Percentiles rank a stretch among this genome's conserved stretches.
Conservation (phyloP, 495 filamentous ascomycete genomes). For the Aspergillus nanangensis region DNA sequence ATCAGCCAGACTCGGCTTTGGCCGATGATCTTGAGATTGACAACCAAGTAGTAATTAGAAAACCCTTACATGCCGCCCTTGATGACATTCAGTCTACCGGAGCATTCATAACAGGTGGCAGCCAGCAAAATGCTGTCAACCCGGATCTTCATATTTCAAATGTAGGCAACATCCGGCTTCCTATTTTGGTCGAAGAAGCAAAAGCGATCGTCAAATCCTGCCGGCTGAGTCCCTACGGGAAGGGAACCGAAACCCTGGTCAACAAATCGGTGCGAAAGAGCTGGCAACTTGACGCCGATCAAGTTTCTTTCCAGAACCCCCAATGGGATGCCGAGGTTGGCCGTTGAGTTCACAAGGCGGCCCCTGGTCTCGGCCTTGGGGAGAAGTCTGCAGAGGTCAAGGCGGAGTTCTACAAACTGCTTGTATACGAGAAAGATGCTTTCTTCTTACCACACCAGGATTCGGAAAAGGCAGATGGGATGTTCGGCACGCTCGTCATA, state of each 20-base stretch:
- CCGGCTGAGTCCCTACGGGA: constrained; percentile 7
- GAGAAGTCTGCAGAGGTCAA: constrained; percentile 12
- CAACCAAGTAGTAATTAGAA: not conserved
- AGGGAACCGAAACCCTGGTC: constrained; percentile 6
- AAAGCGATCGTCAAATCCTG: constrained; percentile 1
- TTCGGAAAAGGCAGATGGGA: constrained; percentile 49
- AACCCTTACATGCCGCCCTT: not conserved
- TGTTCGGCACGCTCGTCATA: constrained; percentile 55
- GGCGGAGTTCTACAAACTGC: constrained; percentile 50
- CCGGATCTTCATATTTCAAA: constrained; percentile 8
- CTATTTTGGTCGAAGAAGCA: constrained; percentile 1
- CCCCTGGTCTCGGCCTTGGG: constrained; percentile 27
- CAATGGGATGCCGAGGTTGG: constrained; percentile 1
- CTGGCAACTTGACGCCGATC: constrained; percentile 7
- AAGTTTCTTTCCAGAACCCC: constrained; percentile 6
- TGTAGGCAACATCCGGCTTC: constrained; percentile 3
- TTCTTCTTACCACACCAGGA: constrained; percentile 52
- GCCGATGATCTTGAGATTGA: not conserved
- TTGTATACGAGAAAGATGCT: constrained; percentile 52
- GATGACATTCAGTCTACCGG: not conserved
- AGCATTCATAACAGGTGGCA: not conserved
- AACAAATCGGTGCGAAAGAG: constrained; percentile 11
- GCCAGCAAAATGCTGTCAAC: not conserved
- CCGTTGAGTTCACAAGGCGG: constrained; percentile 5
- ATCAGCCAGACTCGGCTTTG: not conserved